Percentiles rank a stretch among this genome's conserved stretches.
phyloP scores from a whole-genome alignment of 148 eudicot species.

The Arbutus unedo region DNA sequence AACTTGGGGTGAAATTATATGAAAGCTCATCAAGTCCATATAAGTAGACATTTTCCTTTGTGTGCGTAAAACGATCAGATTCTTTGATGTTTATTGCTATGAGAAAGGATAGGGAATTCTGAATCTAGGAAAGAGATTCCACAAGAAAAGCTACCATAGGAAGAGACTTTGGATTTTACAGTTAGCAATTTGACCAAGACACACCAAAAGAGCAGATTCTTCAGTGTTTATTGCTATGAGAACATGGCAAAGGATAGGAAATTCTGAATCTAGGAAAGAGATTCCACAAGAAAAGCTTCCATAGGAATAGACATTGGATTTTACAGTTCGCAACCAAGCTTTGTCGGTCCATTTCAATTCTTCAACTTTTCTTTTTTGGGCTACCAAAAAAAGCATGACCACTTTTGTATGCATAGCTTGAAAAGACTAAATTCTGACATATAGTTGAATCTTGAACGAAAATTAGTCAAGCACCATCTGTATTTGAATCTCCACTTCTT shows the following conservation, averaged over 20 bases:
- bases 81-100: background rate
- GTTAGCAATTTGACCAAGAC: background rate
- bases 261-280: background rate
- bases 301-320: background rate
- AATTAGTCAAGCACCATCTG: background rate
- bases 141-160: background rate
- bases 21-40: background rate
- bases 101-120: background rate
- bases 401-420: background rate
- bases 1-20: background rate
- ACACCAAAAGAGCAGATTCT: too few relatives aligned
- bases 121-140: conserved; percentile 4
- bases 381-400: background rate
- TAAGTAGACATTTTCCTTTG: background rate
- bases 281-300: background rate
- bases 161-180: background rate
- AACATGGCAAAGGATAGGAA: background rate
- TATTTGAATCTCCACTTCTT: background rate
- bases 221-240: background rate
- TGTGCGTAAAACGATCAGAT: background rate
- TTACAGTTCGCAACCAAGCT: background rate
- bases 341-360: conserved; percentile 6
- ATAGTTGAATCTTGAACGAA: background rate
- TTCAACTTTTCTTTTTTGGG: background rate
- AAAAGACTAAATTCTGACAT: background rate